Evolutionary conservation across 2,329 filamentous ascomycete species (phyloP), one percentile per base, ranked within the genome.

Genomic region (Microascus cirrosus): DNA sequence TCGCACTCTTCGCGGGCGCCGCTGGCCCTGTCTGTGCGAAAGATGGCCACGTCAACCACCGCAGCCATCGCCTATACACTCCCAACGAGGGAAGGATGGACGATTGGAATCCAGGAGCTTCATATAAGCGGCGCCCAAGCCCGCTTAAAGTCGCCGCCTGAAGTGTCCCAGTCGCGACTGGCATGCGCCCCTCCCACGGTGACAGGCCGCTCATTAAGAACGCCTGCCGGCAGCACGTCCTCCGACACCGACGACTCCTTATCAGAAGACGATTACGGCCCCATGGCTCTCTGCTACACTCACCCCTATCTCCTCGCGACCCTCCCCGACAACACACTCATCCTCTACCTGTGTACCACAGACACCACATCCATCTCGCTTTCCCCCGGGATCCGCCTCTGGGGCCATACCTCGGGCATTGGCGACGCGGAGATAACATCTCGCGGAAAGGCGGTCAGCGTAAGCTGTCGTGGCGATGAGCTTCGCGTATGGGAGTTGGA

Each of bases 321-420:
- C 0, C 83, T 95, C 62, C 84, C 87, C 0, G 91, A 96, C 70
- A 96, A 96, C 67, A 96, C 92, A 0, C 75, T 96, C 28, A 85
- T 90, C 1, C 76, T 95, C 36, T 88, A 94, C 66, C 77, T 95
- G 35, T 89, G 93, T 63, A 90, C 83, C 3, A 93, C 90, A 0
- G 89, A 81, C 3, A 73, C 82, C 1, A 78, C 82, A 0, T 73
- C 77, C 0, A 76, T 96, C 1, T 82, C 80, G 1, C 85, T 96
- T 58, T 86, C 87, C 42, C 74, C 83, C 0, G 89, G 88, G 1
- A 86, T 85, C 62, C 81, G 90, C 32, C 80, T 96, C 6, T 96
- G 90, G 89, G 92, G 92, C 8, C 92, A 96, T 67, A 96, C 92
- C 0, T 95, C 91, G 1, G 89, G 89, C 2, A 90, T 96, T 36